A percentile compares a stretch with the other conserved stretches of the same genome.
phyloP scores from a whole-genome alignment of 2,329 filamentous ascomycete genomes.

The Aspergillus novoparasiticus region DNA sequence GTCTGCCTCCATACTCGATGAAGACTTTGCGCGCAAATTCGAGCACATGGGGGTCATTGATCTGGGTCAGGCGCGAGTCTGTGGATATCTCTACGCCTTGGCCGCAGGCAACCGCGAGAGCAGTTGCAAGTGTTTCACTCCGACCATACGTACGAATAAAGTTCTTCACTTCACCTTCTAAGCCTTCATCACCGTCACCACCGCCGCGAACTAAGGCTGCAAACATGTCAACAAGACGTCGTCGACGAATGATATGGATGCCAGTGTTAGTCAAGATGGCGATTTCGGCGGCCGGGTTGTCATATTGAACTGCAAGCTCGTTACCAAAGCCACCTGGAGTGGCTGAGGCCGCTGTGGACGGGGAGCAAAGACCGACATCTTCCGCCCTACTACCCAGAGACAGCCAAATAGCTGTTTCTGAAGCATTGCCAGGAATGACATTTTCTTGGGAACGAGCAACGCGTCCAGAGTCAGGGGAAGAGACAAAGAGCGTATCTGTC shows the following conservation, averaged over 20 bases:
- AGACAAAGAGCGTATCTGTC: constrained; percentile 74
- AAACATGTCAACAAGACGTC: constrained; percentile 89
- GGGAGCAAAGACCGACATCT: constrained; percentile 75
- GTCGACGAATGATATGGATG: constrained; percentile 80
- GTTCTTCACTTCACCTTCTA: constrained; percentile 78
- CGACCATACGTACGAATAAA: constrained; percentile 87
- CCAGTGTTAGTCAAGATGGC: constrained; percentile 90
- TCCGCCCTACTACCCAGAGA: constrained; percentile 73
- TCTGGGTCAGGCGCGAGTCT: constrained; percentile 68
- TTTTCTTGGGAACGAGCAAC: constrained; percentile 62
- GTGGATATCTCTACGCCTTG: constrained; percentile 80
- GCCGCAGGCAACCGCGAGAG: constrained; percentile 90
- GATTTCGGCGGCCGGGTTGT: constrained; percentile 77
- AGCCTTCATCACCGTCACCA: constrained; percentile 69
- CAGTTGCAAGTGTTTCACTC: constrained; percentile 84
- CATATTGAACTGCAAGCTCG: constrained; percentile 94
- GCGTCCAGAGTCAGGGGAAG: constrained; percentile 84
- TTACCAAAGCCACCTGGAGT: constrained; percentile 85
- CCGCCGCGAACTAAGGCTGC: constrained; percentile 75
- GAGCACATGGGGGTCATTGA: constrained; percentile 81
- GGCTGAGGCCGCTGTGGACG: constrained; percentile 68
- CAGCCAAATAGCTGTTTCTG: constrained; percentile 80
- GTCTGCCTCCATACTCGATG: constrained; percentile 88
- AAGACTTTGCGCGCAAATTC: constrained; percentile 85
- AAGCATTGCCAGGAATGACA: constrained; percentile 62